phyloP scores from a whole-genome alignment of 1,139 yeast genomes.

The Hemisphaericaspora subhashii region DNA sequence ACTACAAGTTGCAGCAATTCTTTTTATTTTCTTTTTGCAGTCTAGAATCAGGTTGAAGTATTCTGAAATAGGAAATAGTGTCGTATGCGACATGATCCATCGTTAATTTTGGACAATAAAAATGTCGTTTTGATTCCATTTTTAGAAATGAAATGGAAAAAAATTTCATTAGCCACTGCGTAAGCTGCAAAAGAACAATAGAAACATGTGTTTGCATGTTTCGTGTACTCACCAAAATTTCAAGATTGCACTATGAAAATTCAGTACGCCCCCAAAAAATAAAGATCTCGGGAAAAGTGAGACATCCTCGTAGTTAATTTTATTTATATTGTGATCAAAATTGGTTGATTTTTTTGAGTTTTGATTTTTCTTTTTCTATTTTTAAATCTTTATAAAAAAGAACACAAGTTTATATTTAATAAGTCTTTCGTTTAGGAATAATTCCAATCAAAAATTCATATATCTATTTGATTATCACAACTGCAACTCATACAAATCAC shows the following conservation, averaged over 20 bases:
- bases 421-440: constrained; percentile 6
- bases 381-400: no score
- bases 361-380: no score
- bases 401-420: no score
- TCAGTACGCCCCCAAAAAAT: not conserved
- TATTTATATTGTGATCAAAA: no score
- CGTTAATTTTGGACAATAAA: not conserved
- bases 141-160: not conserved
- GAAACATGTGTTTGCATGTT: not conserved
- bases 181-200: not conserved
- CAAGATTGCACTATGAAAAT: not conserved
- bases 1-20: no score
- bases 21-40: no score
- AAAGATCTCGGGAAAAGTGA: not conserved
- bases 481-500: constrained; percentile 7
- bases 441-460: not conserved
- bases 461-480: not conserved
- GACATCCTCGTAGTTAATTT: not conserved
- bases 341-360: no score
- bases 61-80: constrained; percentile 1
- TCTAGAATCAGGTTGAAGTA: no score
- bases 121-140: constrained; percentile 1
- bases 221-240: not conserved
- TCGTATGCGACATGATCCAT: not conserved
- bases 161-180: not conserved